A percentile compares a stretch with the other conserved stretches of the same genome.
phyloP scores from a whole-genome alignment of 352 stramenopile species.

The Globisporangium rhizosaccharum region DNA sequence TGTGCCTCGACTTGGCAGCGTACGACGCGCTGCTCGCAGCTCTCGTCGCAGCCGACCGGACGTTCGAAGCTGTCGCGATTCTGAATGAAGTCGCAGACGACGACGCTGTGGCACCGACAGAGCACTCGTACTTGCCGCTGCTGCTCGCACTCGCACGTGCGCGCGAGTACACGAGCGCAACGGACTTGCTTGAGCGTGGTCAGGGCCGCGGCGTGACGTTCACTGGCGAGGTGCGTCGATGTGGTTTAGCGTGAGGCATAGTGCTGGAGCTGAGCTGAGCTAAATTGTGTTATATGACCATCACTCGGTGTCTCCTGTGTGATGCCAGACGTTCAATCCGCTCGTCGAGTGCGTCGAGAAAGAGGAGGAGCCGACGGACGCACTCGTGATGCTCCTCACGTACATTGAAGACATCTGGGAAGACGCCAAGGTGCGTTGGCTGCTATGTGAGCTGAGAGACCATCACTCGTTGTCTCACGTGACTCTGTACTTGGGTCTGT shows the following conservation, averaged over 20 bases:
- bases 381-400: conserved; percentile 46
- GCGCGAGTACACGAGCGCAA: conserved; percentile 36
- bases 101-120: conserved; percentile 38
- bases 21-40: conserved; percentile 46
- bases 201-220: conserved; percentile 41
- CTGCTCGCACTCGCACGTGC: conserved; percentile 34
- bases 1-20: conserved; percentile 51
- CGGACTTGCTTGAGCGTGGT: conserved; percentile 38
- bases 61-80: conserved; percentile 50
- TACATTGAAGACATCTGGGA: conserved; percentile 66
- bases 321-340: conserved; percentile 38
- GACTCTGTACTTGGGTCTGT: background rate
- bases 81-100: conserved; percentile 36
- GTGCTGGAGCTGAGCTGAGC: too few relatives aligned
- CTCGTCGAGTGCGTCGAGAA: conserved; percentile 43
- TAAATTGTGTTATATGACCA: background rate
- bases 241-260: too few relatives aligned
- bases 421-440: conserved; percentile 43
- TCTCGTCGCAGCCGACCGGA: conserved; percentile 32
- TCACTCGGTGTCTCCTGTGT: background rate
- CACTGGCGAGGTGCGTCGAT: conserved; percentile 25
- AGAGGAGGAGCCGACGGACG: conserved; percentile 43
- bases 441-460: background rate
- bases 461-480: background rate
- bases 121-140: conserved; percentile 41